Base-by-base conservation (phyloP, 495 filamentous ascomycete species). In the Clavariopsis aquatica region DNA sequence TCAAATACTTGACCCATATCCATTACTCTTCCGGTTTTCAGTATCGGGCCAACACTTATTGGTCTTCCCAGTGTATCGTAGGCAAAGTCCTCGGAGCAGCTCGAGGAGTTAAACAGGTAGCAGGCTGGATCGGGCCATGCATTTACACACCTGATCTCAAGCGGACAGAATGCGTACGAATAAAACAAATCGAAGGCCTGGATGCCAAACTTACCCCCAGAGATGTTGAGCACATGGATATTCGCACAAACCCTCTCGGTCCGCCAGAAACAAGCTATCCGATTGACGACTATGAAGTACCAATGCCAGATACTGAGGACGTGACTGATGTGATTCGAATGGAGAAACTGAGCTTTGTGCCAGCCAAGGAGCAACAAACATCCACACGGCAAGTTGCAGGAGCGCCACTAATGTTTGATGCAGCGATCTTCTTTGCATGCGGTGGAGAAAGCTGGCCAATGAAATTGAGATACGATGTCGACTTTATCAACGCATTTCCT, bases 11-110 rank as follows among this genome's bases (percentile, higher is more conserved):
- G 7, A 82, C 81, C 20, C 81, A 88, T 69, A 78, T 83, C 68
- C 78, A 84, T 47, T 84, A 85, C 1, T 79, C 84, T 60, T 82
- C 83, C 63, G 88, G 88, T 20, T 89, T 91, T 74, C 88, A 91
- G 72, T 89, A 89, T 69, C 81, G 84, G 45, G 81, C 78, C 43
- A 82, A 78, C 68, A 89, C 88, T 1, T 91, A 89, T 78, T 91
- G 87, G 87, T 82, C 85, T 5, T 82, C 83, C 52, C 73, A 80
- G 38, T 88, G 79, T 65, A 87, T 91, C 62, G 85, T 90, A 7
- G 88, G 87, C 23, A 90, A 89, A 70, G 87, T 90, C 24, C 85
- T 96, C 6, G 75, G 76, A 10, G 75, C 76, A 15, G 70, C 62
- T 23, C 60, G 69, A 49, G 76, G 74, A 27, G 74, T 76, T 0